Evolutionary conservation across 805 yeast genomes (phyloP).

Genomic region (Metschnikowia kunwiensis): DNA sequence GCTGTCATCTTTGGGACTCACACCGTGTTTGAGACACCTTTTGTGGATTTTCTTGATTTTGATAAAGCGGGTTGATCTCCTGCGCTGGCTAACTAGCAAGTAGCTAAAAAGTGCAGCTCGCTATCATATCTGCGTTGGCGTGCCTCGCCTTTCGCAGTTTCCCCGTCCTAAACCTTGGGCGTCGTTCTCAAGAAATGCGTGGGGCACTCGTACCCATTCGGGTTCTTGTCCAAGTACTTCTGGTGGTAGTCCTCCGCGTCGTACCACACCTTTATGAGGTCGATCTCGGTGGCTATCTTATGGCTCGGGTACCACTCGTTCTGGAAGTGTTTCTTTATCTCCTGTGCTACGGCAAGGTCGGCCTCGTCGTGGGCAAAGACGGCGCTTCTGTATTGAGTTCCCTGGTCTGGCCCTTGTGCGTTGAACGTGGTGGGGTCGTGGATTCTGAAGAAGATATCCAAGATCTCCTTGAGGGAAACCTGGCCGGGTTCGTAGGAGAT

Average conservation of each 20-base stretch:
- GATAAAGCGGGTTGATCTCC: too few relatives aligned
- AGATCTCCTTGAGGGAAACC: slow-evolving; percentile 57
- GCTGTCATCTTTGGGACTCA: too few relatives aligned
- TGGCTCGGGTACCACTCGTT: slow-evolving; percentile 72
- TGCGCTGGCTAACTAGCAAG: too few relatives aligned
- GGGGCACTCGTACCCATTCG: slow-evolving; percentile 87
- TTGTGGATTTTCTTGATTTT: too few relatives aligned
- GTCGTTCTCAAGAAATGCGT: slow-evolving; percentile 74
- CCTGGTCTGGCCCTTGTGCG: slow-evolving; percentile 83
- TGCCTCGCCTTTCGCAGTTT: too few relatives aligned
- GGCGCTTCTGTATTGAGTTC: slow-evolving; percentile 88
- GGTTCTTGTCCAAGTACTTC: slow-evolving; percentile 71
- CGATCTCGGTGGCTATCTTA: slow-evolving; percentile 66
- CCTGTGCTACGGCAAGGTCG: slow-evolving; percentile 45
- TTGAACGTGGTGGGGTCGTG: slow-evolving; percentile 91
- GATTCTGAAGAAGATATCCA: slow-evolving; percentile 83
- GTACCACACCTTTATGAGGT: slow-evolving; percentile 65
- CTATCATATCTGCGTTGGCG: too few relatives aligned
- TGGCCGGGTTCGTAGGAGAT: slow-evolving; percentile 71
- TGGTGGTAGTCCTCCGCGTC: slow-evolving; percentile 97
- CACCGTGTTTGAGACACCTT: too few relatives aligned
- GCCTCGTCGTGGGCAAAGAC: slow-evolving; percentile 60
- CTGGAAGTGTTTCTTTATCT: slow-evolving; percentile 54
- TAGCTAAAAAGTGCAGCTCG: too few relatives aligned
- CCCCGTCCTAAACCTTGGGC: too few relatives aligned